These are phyloP conservation scores for Barbarea vulgaris DNA, from an alignment of 345 rosid genomes.

Conservation along the genomic window DNA sequence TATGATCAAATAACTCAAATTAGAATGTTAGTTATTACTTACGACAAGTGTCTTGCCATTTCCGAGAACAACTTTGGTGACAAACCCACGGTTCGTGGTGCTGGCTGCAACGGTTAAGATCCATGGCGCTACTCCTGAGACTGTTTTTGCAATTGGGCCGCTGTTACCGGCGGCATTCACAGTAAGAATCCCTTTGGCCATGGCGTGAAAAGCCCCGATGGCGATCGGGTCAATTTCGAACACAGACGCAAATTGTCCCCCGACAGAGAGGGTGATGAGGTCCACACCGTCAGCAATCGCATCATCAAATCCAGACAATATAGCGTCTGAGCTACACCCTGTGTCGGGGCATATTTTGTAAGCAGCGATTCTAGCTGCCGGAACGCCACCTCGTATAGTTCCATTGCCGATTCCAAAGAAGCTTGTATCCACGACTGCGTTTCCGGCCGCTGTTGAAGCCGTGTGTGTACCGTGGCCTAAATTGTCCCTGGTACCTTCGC, in stretches of 20 bases:
- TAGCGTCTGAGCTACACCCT: not conserved
- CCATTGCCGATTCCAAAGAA: conserved; percentile 54
- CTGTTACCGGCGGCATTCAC: conserved; percentile 46
- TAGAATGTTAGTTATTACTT: conserved; percentile 26
- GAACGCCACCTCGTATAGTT: conserved; percentile 52
- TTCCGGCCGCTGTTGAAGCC: conserved; percentile 63
- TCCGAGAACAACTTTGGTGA: conserved; percentile 46
- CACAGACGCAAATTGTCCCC: fast-evolving
- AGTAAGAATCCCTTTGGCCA: conserved; percentile 49
- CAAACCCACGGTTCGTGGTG: conserved; percentile 44
- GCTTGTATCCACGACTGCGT: conserved; percentile 33
- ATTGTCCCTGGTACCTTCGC: conserved; percentile 26
- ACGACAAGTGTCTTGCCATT: conserved; percentile 47
- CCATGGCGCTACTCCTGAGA: conserved; percentile 42
- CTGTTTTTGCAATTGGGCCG: conserved; percentile 17
- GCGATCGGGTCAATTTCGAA: conserved; percentile 37
- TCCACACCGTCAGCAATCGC: conserved; percentile 53
- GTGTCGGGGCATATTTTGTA: conserved; percentile 36
- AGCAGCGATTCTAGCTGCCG: conserved; percentile 51
- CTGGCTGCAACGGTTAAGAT: conserved; percentile 51
- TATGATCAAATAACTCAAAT: not conserved
- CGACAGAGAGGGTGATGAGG: conserved; percentile 46
- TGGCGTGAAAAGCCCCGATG: conserved; percentile 57
- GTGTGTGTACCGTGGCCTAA: conserved; percentile 53
- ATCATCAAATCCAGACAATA: conserved; percentile 48